phyloP scores from a whole-genome alignment of 352 stramenopile genomes.

The Phytophthora pinifolia region DNA sequence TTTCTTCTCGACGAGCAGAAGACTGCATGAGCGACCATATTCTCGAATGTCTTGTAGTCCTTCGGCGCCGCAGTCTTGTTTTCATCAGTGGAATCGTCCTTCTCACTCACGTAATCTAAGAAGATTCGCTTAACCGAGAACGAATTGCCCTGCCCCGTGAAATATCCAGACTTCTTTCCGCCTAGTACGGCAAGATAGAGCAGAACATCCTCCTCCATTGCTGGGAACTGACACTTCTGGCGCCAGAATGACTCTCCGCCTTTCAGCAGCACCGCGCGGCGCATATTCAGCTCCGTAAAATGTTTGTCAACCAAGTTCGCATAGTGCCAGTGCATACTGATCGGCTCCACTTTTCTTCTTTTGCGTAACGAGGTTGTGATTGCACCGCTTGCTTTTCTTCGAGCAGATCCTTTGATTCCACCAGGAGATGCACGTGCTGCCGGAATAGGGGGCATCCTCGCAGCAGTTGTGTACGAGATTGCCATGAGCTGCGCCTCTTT shows the following conservation, averaged over 20 bases:
- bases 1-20: constrained; percentile 34
- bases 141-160: too few species aligned
- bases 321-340: constrained; percentile 4
- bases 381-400: too few species aligned
- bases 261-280: not conserved
- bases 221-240: constrained; percentile 1
- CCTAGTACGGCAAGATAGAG: constrained; percentile 13
- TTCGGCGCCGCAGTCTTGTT: not conserved
- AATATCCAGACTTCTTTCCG: constrained; percentile 2
- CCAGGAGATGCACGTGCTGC: too few species aligned
- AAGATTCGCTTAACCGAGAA: too few species aligned
- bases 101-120: too few species aligned
- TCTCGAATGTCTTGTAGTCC: constrained; percentile 25
- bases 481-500: too few species aligned
- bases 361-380: too few species aligned
- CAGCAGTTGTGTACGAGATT: too few species aligned
- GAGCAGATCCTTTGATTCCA: too few species aligned
- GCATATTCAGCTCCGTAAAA: not conserved
- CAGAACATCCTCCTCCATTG: constrained; percentile 11
- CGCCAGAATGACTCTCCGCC: not conserved
- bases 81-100: too few species aligned
- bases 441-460: too few species aligned
- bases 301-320: constrained; percentile 8
- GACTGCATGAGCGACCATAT: constrained; percentile 32
- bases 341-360: too few species aligned